Conservation (phyloP, 2,329 filamentous ascomycete genomes). For the Cadophora sp. region DNA sequence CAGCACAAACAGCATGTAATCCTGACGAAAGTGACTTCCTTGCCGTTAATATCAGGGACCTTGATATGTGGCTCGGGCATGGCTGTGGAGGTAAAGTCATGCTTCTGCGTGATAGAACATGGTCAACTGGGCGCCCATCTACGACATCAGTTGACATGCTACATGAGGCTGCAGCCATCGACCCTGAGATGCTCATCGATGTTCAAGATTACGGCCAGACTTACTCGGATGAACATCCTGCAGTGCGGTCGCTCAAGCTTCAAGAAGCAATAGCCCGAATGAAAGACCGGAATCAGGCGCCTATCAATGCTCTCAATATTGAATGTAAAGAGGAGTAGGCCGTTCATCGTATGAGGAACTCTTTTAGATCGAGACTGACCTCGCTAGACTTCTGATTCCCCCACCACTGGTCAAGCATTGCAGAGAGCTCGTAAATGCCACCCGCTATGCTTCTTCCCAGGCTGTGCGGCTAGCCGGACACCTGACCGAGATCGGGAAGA, state of each 20-base stretch:
- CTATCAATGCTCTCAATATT: conserved; percentile 17
- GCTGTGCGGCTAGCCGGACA: conserved; percentile 14
- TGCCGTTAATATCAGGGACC: conserved; percentile 19
- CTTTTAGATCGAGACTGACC: not conserved
- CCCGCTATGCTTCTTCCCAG: conserved; percentile 19
- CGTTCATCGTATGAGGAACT: not conserved
- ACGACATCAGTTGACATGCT: conserved; percentile 13
- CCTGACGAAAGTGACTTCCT: conserved; percentile 23
- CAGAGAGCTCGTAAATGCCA: conserved; percentile 17
- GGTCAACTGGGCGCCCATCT: conserved; percentile 19
- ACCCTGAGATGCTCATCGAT: conserved; percentile 19
- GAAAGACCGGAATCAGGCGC: conserved; percentile 5
- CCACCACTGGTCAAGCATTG: conserved; percentile 17
- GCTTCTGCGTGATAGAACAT: conserved; percentile 21
- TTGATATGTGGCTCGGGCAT: conserved; percentile 23
- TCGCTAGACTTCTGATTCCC: conserved; percentile 11
- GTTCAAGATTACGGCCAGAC: conserved; percentile 18
- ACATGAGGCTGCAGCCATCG: conserved; percentile 16
- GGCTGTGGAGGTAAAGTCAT: conserved; percentile 29
- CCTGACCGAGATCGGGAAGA: conserved; percentile 21
- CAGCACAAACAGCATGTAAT: conserved; percentile 22
- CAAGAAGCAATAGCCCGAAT: conserved; percentile 18
- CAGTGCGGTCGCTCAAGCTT: conserved; percentile 10
- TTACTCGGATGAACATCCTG: conserved; percentile 8
- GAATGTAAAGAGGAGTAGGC: conserved; percentile 20